phyloP scores from a whole-genome alignment of 1,284 basidiomycete genomes.

The Mycena citricolor region DNA sequence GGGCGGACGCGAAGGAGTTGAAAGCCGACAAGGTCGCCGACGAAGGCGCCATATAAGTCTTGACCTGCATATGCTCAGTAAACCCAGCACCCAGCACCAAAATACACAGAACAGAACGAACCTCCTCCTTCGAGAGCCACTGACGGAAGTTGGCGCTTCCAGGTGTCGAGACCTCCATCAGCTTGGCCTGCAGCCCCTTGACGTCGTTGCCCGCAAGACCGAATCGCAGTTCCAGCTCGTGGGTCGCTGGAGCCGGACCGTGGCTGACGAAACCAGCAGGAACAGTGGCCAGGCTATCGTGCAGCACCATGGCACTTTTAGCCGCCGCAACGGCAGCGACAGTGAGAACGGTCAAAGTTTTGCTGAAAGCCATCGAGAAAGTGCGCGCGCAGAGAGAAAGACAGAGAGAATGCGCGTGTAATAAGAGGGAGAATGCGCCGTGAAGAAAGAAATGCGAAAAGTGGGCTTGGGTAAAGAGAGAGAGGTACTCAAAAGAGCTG shows the following conservation, averaged over 20 bases:
- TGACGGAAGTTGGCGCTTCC: constrained; percentile 43
- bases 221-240: constrained; percentile 38
- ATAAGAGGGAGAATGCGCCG: too few relatives aligned
- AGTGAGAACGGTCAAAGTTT: too few relatives aligned
- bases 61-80: constrained; percentile 14
- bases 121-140: constrained; percentile 44
- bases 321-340: too few relatives aligned
- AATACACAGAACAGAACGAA: constrained; percentile 27
- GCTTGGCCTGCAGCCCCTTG: constrained; percentile 36
- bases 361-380: too few relatives aligned
- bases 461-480: too few relatives aligned
- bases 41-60: constrained; percentile 38
- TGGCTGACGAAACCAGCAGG: constrained; percentile 36
- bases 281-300: too few relatives aligned
- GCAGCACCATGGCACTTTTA: too few relatives aligned
- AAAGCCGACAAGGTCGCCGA: constrained; percentile 38
- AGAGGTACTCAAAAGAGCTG: too few relatives aligned
- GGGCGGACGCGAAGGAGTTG: constrained; percentile 41
- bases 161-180: constrained; percentile 45
- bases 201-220: constrained; percentile 38
- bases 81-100: too few relatives aligned
- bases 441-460: too few relatives aligned
- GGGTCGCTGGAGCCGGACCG: constrained; percentile 33
- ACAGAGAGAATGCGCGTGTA: too few relatives aligned
- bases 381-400: too few relatives aligned